These are phyloP conservation scores for Lipomyces sp. DNA, from an alignment of 805 yeast species.

Conservation along the genomic window DNA sequence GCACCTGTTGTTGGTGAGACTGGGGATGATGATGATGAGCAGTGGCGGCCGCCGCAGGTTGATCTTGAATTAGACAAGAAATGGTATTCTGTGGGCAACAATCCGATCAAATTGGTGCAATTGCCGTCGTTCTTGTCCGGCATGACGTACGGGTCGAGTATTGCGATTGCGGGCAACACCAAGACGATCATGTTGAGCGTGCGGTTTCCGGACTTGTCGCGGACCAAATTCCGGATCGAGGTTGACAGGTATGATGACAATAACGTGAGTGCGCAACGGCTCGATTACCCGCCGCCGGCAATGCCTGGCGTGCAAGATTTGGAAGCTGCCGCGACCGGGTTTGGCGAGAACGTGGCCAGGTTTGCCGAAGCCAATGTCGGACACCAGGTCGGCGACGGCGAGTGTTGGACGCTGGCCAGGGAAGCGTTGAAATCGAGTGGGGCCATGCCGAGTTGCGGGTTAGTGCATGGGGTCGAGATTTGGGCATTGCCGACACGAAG, in stretches of 20 bases:
- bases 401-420: slow-evolving; percentile 51
- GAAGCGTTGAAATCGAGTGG: slow-evolving; percentile 44
- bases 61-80: slow-evolving; percentile 40
- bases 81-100: slow-evolving; percentile 39
- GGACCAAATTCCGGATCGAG: slow-evolving; percentile 42
- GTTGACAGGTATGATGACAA: slow-evolving; percentile 45
- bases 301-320: slow-evolving; percentile 44
- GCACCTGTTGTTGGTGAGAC: slow-evolving; percentile 15
- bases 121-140: slow-evolving; percentile 42
- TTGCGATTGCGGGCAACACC: slow-evolving; percentile 32
- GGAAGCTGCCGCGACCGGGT: slow-evolving; percentile 38
- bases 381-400: slow-evolving; percentile 47
- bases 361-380: slow-evolving; percentile 47
- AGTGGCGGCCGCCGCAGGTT: slow-evolving; percentile 26
- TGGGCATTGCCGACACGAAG: background rate
- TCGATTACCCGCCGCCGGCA: slow-evolving; percentile 51
- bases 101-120: slow-evolving; percentile 29
- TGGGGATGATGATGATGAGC: background rate
- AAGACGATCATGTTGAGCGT: slow-evolving; percentile 39
- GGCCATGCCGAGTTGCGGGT: slow-evolving; percentile 28
- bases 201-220: slow-evolving; percentile 44
- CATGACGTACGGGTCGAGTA: slow-evolving; percentile 38
- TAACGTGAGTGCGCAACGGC: slow-evolving; percentile 45
- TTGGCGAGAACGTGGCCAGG: slow-evolving; percentile 45
- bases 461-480: slow-evolving; percentile 26